Conservation (phyloP, 1,284 basidiomycete genomes). For the Cerioporus squamosus region DNA sequence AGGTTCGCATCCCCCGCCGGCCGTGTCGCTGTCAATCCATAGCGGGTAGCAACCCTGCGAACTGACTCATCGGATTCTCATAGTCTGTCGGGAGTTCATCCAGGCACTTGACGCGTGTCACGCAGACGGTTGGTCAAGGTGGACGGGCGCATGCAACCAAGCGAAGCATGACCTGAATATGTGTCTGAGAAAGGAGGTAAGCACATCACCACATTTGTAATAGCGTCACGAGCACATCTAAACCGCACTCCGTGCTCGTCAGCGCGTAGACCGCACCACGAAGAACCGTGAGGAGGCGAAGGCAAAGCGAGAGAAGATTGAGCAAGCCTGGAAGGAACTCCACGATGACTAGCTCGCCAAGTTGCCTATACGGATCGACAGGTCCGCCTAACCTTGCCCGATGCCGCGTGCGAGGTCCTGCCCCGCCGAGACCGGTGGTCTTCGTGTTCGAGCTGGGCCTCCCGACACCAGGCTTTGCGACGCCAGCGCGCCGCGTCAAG, state of each 20-base stretch:
- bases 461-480: too few species aligned
- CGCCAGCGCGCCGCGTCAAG: too few species aligned
- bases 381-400: too few species aligned
- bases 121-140: constrained; percentile 58
- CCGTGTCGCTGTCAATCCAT: constrained; percentile 16
- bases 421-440: too few species aligned
- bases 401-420: too few species aligned
- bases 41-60: constrained; percentile 19
- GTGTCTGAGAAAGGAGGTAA: constrained; percentile 80
- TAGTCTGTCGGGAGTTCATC: constrained; percentile 76
- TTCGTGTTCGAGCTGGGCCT: too few species aligned
- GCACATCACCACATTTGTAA: constrained; percentile 23
- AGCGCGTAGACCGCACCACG: constrained; percentile 70
- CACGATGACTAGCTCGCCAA: constrained; percentile 45
- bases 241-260: neutral
- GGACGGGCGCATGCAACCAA: constrained; percentile 75
- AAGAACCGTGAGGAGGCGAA: constrained; percentile 73
- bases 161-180: constrained; percentile 73
- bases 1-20: constrained; percentile 41
- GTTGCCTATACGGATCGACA: neutral
- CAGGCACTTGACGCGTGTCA: constrained; percentile 75
- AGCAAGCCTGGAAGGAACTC: constrained; percentile 66
- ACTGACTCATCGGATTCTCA: constrained; percentile 19
- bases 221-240: neutral
- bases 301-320: constrained; percentile 55